These are phyloP conservation scores for Meyerozyma athensensis DNA, from an alignment of 1,139 yeast species.

Conservation along the genomic window DNA sequence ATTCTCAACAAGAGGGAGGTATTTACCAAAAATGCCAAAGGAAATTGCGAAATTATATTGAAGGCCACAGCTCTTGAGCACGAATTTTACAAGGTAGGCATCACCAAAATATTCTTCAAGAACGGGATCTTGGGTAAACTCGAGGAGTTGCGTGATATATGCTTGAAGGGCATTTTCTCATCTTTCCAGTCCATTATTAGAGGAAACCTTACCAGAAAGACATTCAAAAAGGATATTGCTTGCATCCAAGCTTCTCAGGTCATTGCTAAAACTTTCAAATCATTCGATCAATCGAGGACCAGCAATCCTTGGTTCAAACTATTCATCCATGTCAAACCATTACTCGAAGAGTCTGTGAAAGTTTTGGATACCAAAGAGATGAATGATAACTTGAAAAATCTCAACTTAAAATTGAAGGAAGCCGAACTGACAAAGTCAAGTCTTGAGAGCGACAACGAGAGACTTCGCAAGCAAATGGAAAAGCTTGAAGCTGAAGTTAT, in stretches of 20 bases:
- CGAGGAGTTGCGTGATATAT: conserved; percentile 71
- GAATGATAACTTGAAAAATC: conserved; percentile 43
- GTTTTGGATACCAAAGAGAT: conserved; percentile 52
- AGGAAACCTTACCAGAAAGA: conserved; percentile 57
- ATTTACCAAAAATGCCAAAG: conserved; percentile 49
- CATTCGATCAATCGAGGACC: conserved; percentile 44
- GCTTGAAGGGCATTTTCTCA: conserved; percentile 53
- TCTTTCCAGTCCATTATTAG: conserved; percentile 64
- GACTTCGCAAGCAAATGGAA: conserved; percentile 39
- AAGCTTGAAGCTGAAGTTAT: conserved; percentile 42
- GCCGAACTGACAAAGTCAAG: conserved; percentile 21
- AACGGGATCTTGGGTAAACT: conserved; percentile 90
- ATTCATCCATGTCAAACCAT: conserved; percentile 68
- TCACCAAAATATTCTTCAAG: conserved; percentile 85
- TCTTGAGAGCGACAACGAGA: conserved; percentile 18
- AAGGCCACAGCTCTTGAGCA: conserved; percentile 57
- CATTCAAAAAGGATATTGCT: conserved; percentile 46
- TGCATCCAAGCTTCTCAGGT: conserved; percentile 70
- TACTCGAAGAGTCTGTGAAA: conserved; percentile 62
- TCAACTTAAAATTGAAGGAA: conserved; percentile 35
- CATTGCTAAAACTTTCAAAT: conserved; percentile 57
- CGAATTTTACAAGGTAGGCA: conserved; percentile 69
- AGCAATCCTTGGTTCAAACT: conserved; percentile 80
- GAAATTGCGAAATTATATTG: conserved; percentile 66
- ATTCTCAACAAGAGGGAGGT: conserved; percentile 49